phyloP scores from a whole-genome alignment of 2,329 filamentous ascomycete species.

The Bipolaris victoriae region DNA sequence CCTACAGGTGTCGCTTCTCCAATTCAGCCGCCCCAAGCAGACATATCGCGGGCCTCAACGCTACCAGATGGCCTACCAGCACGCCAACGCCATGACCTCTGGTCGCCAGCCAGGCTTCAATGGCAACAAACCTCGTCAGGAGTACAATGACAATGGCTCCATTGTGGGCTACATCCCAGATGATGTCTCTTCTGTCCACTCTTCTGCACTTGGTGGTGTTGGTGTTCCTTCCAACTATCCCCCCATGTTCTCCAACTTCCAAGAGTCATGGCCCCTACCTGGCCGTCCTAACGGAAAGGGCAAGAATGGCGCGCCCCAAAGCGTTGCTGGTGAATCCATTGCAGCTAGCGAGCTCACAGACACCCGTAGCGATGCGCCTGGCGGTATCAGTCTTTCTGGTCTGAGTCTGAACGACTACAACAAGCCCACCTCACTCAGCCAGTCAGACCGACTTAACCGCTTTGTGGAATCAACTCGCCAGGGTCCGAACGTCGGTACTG shows the following conservation, averaged over 20 bases:
- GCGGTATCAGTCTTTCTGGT: conserved; percentile 88
- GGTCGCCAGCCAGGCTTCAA: conserved; percentile 48
- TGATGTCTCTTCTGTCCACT: conserved; percentile 94
- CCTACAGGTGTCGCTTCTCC: conserved; percentile 90
- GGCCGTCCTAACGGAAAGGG: conserved; percentile 72
- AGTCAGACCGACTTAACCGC: conserved; percentile 89
- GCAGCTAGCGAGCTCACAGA: conserved; percentile 91
- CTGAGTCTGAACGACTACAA: conserved; percentile 73
- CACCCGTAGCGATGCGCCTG: conserved; percentile 76
- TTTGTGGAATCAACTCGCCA: conserved; percentile 88
- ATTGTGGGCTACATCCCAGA: conserved; percentile 96
- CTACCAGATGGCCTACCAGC: conserved; percentile 80
- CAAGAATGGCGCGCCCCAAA: conserved; percentile 69
- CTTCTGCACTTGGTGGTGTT: conserved; percentile 84
- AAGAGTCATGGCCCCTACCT: conserved; percentile 87
- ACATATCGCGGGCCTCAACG: conserved; percentile 88
- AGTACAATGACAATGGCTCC: conserved; percentile 78
- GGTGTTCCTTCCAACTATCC: conserved; percentile 85
- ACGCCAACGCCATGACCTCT: conserved; percentile 65
- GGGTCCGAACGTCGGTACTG: conserved; percentile 51
- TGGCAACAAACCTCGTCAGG: conserved; percentile 58
- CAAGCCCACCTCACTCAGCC: conserved; percentile 76
- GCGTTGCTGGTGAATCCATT: conserved; percentile 88
- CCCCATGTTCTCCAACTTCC: conserved; percentile 93
- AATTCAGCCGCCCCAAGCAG: conserved; percentile 93